Conservation (phyloP, 2,329 filamentous ascomycete species). For the Diplodia intermedia region DNA sequence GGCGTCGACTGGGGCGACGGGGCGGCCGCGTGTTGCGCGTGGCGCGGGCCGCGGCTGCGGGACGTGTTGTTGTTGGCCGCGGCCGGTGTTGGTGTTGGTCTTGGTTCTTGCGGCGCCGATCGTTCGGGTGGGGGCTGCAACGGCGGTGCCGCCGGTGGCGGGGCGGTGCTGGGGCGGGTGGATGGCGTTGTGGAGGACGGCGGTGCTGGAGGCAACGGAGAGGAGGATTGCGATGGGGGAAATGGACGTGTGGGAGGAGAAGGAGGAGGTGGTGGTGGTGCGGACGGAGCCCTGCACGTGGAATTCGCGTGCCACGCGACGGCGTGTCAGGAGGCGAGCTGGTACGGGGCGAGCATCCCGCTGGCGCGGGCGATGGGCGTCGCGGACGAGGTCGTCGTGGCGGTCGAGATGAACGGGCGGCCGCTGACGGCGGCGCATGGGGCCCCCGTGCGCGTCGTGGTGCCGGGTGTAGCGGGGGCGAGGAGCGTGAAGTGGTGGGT, state of each 20-base stretch:
- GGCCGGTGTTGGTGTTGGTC: neutral
- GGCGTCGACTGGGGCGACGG: constrained; percentile 68
- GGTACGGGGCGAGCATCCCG: constrained; percentile 65
- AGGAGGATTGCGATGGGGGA: constrained; percentile 18
- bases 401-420: constrained; percentile 60
- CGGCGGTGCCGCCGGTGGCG: neutral
- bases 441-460: constrained; percentile 59
- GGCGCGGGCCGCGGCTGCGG: constrained; percentile 60
- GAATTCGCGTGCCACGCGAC: constrained; percentile 63
- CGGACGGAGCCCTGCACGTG: constrained; percentile 53
- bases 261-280: neutral
- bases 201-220: neutral
- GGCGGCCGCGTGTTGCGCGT: constrained; percentile 67
- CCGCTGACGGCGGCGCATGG: constrained; percentile 59
- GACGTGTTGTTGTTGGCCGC: constrained; percentile 57
- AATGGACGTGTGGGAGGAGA: neutral
- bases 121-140: too few relatives aligned
- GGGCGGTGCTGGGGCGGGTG: neutral
- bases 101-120: too few relatives aligned
- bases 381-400: constrained; percentile 57
- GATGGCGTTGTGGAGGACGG: neutral
- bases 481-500: constrained; percentile 61
- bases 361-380: constrained; percentile 53
- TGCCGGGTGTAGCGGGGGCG: constrained; percentile 62
- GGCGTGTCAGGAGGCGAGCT: constrained; percentile 63